phyloP scores from a whole-genome alignment of 108 stramenopile genomes.

The Cyclostephanos invisitatus region DNA sequence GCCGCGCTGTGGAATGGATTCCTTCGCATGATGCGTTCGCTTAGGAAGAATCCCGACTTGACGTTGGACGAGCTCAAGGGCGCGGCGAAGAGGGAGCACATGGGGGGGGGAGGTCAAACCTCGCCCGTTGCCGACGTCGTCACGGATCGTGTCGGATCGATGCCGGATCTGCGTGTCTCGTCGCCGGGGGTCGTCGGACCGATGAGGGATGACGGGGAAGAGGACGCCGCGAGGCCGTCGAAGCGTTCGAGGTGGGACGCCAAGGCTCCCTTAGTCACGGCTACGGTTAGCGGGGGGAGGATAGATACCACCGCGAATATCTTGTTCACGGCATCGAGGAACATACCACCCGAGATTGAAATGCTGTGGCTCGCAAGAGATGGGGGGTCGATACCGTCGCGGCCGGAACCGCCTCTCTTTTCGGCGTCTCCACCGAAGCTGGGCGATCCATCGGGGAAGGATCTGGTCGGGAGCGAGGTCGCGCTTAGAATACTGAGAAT shows the following conservation, averaged over 20 bases:
- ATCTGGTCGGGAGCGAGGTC: slow-evolving; percentile 70
- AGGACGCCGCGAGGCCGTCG: slow-evolving; percentile 28
- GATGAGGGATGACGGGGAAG: slow-evolving; percentile 9
- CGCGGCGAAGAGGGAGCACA: slow-evolving; percentile 66
- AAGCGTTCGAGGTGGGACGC: slow-evolving; percentile 62
- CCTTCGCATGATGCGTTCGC: slow-evolving; percentile 71
- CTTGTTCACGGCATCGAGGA: slow-evolving; percentile 48
- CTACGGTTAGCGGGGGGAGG: slow-evolving; percentile 56
- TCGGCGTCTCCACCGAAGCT: slow-evolving; percentile 78
- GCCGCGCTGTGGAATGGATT: slow-evolving; percentile 78
- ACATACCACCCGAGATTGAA: slow-evolving; percentile 74
- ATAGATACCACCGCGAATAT: slow-evolving; percentile 63
- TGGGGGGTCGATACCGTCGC: slow-evolving; percentile 65
- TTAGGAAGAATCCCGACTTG: slow-evolving; percentile 63
- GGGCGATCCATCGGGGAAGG: slow-evolving; percentile 82
- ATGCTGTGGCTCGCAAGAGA: slow-evolving; percentile 86
- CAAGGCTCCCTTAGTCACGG: slow-evolving; percentile 28
- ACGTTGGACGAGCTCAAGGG: slow-evolving; percentile 64
- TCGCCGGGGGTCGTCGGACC: background rate
- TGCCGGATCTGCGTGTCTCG: slow-evolving; percentile 8
- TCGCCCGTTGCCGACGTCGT: background rate
- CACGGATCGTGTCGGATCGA: background rate
- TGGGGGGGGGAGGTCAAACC: slow-evolving; percentile 1
- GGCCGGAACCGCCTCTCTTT: slow-evolving; percentile 72
- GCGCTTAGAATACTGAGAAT: slow-evolving; percentile 62